These are phyloP conservation scores for Aspergillus proliferans DNA, from an alignment of 2,329 filamentous ascomycete species.

Conservation along the genomic window DNA sequence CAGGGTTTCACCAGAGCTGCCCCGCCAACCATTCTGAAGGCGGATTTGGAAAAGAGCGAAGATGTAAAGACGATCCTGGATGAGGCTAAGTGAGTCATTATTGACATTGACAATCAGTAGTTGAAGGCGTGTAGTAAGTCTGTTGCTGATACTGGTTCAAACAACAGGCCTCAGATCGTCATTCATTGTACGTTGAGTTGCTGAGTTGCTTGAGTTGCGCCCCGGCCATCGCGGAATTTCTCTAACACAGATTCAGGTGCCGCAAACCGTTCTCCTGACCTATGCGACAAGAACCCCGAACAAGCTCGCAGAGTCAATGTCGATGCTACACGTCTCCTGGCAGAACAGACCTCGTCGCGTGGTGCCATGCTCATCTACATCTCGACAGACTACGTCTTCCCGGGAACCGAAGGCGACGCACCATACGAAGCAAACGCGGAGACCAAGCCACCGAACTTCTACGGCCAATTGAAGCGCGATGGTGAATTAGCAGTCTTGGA, in stretches of 20 bases:
- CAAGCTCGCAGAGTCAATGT: conserved; percentile 70
- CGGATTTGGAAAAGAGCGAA: conserved; percentile 43
- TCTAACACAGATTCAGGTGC: conserved; percentile 52
- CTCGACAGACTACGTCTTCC: conserved; percentile 72
- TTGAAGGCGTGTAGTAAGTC: not conserved
- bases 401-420: conserved; percentile 72
- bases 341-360: conserved; percentile 57
- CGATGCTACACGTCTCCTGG: conserved; percentile 61
- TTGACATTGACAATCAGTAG: not conserved
- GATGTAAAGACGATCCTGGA: conserved; percentile 45
- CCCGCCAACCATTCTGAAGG: conserved; percentile 59
- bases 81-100: conserved; percentile 44
- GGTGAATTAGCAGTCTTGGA: conserved; percentile 66
- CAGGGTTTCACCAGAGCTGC: conserved; percentile 69
- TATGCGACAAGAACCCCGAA: conserved; percentile 71
- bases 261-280: conserved; percentile 81
- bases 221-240: not conserved
- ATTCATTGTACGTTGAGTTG: conserved; percentile 63
- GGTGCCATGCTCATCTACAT: conserved; percentile 51
- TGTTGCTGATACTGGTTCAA: not conserved
- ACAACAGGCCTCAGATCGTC: conserved; percentile 62
- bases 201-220: not conserved
- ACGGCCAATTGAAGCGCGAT: conserved; percentile 66
- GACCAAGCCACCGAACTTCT: conserved; percentile 70
- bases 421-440: conserved; percentile 64